Conservation (phyloP, 2,329 filamentous ascomycete genomes). For the Penicillium sp. region DNA sequence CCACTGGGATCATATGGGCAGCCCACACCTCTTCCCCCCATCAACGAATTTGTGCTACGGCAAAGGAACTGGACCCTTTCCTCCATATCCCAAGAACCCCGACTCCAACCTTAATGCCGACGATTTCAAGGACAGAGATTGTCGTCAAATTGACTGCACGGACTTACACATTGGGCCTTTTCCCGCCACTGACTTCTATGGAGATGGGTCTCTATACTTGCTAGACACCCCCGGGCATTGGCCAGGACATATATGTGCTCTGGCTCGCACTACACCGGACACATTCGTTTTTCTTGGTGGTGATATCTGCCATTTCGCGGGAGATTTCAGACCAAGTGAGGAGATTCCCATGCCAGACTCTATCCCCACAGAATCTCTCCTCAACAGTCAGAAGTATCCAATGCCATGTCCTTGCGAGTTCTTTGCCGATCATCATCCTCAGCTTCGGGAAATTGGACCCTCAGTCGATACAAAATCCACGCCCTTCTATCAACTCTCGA, state of each 20-base stretch:
- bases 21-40: constrained; percentile 28
- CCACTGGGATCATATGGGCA: constrained; percentile 36
- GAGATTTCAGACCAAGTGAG: constrained; percentile 34
- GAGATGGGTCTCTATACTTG: constrained; percentile 61
- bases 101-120: constrained; percentile 22
- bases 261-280: constrained; percentile 23
- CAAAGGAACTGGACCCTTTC: constrained; percentile 17
- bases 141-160: constrained; percentile 19
- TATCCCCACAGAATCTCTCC: background rate
- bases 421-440: constrained; percentile 4
- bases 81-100: constrained; percentile 25
- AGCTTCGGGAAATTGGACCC: background rate
- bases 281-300: constrained; percentile 34
- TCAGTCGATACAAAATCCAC: background rate
- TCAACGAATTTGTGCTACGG: constrained; percentile 15
- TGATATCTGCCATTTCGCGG: constrained; percentile 31
- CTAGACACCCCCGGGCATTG: constrained; percentile 40
- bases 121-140: constrained; percentile 20
- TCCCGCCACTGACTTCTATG: constrained; percentile 55
- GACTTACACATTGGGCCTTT: constrained; percentile 38
- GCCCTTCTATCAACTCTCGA: constrained; percentile 4
- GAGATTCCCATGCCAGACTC: background rate
- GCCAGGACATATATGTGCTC: constrained; percentile 25
- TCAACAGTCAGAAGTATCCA: constrained; percentile 1
- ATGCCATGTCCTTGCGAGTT: constrained; percentile 7